Percentiles rank a stretch among this genome's conserved stretches.
Evolutionary conservation across 352 stramenopile genomes (phyloP).

Genomic region (Peronospora belbahrii): DNA sequence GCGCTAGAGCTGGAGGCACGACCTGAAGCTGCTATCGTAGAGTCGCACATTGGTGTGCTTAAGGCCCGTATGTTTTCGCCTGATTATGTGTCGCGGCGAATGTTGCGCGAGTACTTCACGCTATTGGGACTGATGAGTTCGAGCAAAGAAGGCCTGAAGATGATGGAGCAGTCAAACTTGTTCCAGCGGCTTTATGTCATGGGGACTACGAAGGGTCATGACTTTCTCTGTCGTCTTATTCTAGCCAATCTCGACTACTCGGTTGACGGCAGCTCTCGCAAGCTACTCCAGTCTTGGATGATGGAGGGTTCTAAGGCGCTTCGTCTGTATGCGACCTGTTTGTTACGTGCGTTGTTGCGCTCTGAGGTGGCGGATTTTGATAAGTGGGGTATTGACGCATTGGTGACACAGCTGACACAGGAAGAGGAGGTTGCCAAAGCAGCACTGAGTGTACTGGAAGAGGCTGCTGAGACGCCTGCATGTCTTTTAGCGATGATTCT

Average conservation of each 20-base stretch:
- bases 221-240: slow-evolving; percentile 85
- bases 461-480: slow-evolving; percentile 75
- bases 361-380: slow-evolving; percentile 85
- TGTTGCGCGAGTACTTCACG: slow-evolving; percentile 88
- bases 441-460: slow-evolving; percentile 81
- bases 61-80: slow-evolving; percentile 86
- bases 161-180: slow-evolving; percentile 89
- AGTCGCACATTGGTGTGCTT: slow-evolving; percentile 82
- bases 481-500: slow-evolving; percentile 81
- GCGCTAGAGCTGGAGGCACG: slow-evolving; percentile 77
- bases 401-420: slow-evolving; percentile 81
- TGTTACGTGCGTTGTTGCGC: slow-evolving; percentile 70
- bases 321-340: slow-evolving; percentile 78
- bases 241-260: slow-evolving; percentile 86
- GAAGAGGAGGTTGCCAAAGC: slow-evolving; percentile 80
- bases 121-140: slow-evolving; percentile 85
- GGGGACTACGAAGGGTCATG: slow-evolving; percentile 80
- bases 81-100: slow-evolving; percentile 75
- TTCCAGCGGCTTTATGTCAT: slow-evolving; percentile 83
- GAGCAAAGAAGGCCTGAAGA: slow-evolving; percentile 82
- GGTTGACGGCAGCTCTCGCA: slow-evolving; percentile 78
- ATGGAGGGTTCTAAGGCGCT: slow-evolving; percentile 74
- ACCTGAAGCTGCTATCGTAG: slow-evolving; percentile 80
- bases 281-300: slow-evolving; percentile 86
- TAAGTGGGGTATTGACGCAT: slow-evolving; percentile 81